Evolutionary conservation across 352 stramenopile genomes (phyloP).

Genomic region (Globisporangium takayamanum): DNA sequence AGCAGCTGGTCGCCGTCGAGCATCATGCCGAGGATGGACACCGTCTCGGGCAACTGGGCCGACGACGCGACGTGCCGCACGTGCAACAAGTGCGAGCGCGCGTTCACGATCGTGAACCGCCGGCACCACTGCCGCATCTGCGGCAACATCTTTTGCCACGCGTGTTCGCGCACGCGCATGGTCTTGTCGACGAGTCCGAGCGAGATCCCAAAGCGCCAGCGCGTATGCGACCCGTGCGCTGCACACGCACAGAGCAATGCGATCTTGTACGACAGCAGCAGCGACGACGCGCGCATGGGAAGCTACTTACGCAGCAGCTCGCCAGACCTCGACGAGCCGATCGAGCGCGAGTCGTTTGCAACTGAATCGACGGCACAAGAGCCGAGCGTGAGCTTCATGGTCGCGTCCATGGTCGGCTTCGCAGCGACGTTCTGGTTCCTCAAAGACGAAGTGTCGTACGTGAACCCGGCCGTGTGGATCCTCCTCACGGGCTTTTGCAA

Average conservation of each 20-base stretch:
- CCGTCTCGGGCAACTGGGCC: constrained; percentile 64
- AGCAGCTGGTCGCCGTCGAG: constrained; percentile 58
- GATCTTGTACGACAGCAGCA: constrained; percentile 54
- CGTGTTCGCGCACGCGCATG: constrained; percentile 75
- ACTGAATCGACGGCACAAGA: background rate
- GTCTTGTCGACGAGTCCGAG: constrained; percentile 61
- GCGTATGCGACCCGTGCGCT: constrained; percentile 67
- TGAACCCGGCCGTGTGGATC: constrained; percentile 76
- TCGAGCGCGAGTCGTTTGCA: background rate
- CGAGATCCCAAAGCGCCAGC: constrained; percentile 62
- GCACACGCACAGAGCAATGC: constrained; percentile 54
- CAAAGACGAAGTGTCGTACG: constrained; percentile 63
- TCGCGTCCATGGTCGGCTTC: constrained; percentile 56
- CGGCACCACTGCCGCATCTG: constrained; percentile 81
- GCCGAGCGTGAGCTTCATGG: constrained; percentile 42
- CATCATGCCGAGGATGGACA: constrained; percentile 35
- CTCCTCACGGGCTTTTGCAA: constrained; percentile 61
- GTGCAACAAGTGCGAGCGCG: constrained; percentile 63
- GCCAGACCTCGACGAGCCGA: constrained; percentile 7
- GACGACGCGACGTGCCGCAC: constrained; percentile 42
- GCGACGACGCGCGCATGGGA: constrained; percentile 10
- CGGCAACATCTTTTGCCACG: constrained; percentile 77
- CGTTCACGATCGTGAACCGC: constrained; percentile 69
- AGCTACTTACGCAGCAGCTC: background rate
- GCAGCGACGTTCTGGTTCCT: constrained; percentile 72